Percentiles rank a stretch among this genome's conserved stretches.
These are phyloP conservation scores for Penicillium goetzii DNA, from an alignment of 495 filamentous ascomycete genomes.

Conservation along the genomic window DNA sequence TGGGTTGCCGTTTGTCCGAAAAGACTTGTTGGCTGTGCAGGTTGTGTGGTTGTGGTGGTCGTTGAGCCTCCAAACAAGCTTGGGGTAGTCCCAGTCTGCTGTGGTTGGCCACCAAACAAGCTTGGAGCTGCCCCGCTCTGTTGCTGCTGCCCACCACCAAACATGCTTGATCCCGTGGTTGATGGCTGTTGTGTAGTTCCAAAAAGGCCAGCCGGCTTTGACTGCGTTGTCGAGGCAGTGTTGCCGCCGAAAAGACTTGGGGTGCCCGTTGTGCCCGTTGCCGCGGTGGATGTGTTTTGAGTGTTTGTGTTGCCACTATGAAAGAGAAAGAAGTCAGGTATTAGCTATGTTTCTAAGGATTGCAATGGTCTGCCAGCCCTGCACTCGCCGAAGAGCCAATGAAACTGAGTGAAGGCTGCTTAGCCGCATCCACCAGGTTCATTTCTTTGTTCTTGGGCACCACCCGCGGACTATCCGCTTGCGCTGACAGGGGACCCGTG, in stretches of 20 bases:
- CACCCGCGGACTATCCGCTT: background rate
- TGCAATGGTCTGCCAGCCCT: background rate
- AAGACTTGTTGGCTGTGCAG: slow-evolving; percentile 44
- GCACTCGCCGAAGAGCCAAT: background rate
- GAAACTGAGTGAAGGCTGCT: background rate
- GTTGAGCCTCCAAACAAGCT: slow-evolving; percentile 53
- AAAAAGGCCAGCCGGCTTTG: slow-evolving; percentile 52
- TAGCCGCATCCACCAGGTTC: background rate
- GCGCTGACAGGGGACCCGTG: background rate
- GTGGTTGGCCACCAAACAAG: slow-evolving; percentile 40
- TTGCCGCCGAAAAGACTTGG: slow-evolving; percentile 48
- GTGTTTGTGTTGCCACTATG: slow-evolving; percentile 31
- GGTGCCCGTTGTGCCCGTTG: slow-evolving; percentile 32
- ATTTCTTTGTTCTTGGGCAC: background rate
- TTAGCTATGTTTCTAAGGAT: slow-evolving; percentile 5
- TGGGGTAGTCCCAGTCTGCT: slow-evolving; percentile 27
- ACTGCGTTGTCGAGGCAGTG: slow-evolving; percentile 32
- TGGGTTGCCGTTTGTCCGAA: slow-evolving; percentile 48
- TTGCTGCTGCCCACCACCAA: slow-evolving; percentile 40
- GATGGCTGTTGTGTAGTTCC: slow-evolving; percentile 44
- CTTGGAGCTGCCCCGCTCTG: slow-evolving; percentile 37
- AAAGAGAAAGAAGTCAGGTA: slow-evolving; percentile 6
- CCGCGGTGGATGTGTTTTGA: slow-evolving; percentile 35
- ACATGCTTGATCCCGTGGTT: slow-evolving; percentile 48
- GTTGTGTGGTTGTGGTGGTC: slow-evolving; percentile 46